phyloP scores from a whole-genome alignment of 352 stramenopile genomes.

The Phytophthora fragariaefolia region DNA sequence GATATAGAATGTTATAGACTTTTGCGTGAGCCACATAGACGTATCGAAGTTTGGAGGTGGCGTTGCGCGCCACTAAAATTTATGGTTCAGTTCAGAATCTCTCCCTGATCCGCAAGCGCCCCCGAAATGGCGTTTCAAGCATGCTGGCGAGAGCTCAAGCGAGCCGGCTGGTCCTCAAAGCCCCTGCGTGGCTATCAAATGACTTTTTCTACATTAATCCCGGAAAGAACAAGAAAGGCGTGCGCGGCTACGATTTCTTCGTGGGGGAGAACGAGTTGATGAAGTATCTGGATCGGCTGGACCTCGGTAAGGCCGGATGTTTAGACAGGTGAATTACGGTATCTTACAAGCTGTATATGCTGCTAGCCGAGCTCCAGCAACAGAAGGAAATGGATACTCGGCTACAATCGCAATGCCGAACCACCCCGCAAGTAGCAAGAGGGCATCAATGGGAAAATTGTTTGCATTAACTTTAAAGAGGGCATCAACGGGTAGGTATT shows the following conservation, averaged over 20 bases:
- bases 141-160: neutral
- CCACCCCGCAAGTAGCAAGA: neutral
- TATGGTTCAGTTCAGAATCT: neutral
- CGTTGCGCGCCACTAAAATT: neutral
- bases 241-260: neutral
- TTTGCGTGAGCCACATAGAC: neutral
- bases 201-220: conserved; percentile 5
- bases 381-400: neutral
- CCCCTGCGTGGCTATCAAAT: neutral
- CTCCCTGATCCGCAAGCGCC: neutral
- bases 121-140: conserved; percentile 2
- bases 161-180: neutral
- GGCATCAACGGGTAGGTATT: neutral
- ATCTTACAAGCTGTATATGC: neutral
- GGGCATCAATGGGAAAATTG: neutral
- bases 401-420: neutral
- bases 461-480: too few species aligned
- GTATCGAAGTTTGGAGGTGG: neutral
- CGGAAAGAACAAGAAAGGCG: neutral
- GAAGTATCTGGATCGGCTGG: conserved; percentile 3
- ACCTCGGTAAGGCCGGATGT: neutral
- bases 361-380: neutral
- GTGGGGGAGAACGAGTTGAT: neutral
- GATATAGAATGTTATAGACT: neutral
- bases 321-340: neutral